These are phyloP conservation scores for Phragmites australis DNA, from an alignment of 176 grass and related monocot species.

Conservation along the genomic window DNA sequence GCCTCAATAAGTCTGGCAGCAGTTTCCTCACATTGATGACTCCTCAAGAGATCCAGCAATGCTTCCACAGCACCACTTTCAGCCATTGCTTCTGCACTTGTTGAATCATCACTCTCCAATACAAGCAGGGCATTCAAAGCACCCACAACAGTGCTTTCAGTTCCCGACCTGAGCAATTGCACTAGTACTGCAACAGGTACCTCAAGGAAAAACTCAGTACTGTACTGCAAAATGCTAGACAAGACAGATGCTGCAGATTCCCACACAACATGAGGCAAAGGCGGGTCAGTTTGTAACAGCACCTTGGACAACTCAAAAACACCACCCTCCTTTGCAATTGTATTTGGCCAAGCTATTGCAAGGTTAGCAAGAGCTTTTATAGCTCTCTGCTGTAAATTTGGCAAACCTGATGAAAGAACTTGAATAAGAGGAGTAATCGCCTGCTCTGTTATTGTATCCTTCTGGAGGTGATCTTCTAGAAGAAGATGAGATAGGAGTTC, in stretches of 20 bases:
- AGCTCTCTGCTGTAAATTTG: slow-evolving; percentile 88
- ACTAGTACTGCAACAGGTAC: slow-evolving; percentile 95
- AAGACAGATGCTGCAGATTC: slow-evolving; percentile 95
- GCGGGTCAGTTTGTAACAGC: slow-evolving; percentile 81
- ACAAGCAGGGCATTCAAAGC: slow-evolving; percentile 97
- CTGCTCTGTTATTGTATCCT: slow-evolving; percentile 84
- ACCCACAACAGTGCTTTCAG: slow-evolving; percentile 86
- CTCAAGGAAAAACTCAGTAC: slow-evolving; percentile 96
- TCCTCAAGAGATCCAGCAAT: slow-evolving; percentile 82
- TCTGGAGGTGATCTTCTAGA: slow-evolving; percentile 94
- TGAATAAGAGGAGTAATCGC: slow-evolving; percentile 92
- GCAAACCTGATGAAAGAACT: slow-evolving; percentile 85
- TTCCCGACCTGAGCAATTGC: slow-evolving; percentile 89
- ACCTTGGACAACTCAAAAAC: slow-evolving; percentile 98
- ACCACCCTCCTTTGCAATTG: slow-evolving; percentile 97
- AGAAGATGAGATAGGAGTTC: slow-evolving; percentile 96
- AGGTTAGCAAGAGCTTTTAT: slow-evolving; percentile 96
- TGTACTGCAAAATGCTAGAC: slow-evolving; percentile 98
- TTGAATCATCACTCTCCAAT: slow-evolving; percentile 98
- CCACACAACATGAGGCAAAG: slow-evolving; percentile 97
- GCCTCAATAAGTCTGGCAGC: slow-evolving; percentile 94
- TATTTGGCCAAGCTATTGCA: slow-evolving; percentile 94
- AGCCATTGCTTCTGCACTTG: slow-evolving; percentile 98
- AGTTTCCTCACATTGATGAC: slow-evolving; percentile 98
- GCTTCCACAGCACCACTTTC: slow-evolving; percentile 97